Percentiles rank a stretch among this genome's conserved stretches.
Evolutionary conservation across 2,329 filamentous ascomycete species (phyloP).

Genomic region (Verticillium longisporum): DNA sequence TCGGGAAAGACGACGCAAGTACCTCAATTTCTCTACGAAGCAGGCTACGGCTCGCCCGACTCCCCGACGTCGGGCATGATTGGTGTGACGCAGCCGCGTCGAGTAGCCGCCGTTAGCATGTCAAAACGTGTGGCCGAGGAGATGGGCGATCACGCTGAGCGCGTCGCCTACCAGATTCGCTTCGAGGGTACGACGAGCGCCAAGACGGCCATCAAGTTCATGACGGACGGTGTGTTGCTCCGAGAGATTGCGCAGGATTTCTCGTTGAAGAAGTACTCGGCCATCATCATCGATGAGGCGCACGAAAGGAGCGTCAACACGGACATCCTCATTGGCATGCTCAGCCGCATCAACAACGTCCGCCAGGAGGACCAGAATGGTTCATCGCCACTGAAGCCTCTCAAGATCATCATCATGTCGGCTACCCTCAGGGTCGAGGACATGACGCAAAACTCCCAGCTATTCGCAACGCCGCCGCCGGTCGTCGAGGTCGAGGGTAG

Average conservation of each 20-base stretch:
- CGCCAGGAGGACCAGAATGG: constrained; percentile 68
- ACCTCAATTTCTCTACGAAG: constrained; percentile 91
- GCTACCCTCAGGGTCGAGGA: constrained; percentile 88
- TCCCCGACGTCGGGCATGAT: constrained; percentile 87
- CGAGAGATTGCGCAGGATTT: constrained; percentile 90
- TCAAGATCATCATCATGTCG: constrained; percentile 98
- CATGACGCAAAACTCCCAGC: constrained; percentile 72
- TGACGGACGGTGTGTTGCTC: constrained; percentile 95
- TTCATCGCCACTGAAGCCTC: constrained; percentile 59
- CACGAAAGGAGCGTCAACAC: constrained; percentile 97
- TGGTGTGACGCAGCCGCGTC: constrained; percentile 86
- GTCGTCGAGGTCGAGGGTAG: constrained; percentile 86
- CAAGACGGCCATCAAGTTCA: constrained; percentile 92
- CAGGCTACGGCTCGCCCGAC: constrained; percentile 74
- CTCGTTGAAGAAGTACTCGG: constrained; percentile 80
- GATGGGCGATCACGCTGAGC: constrained; percentile 66
- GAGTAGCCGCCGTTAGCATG: constrained; percentile 96
- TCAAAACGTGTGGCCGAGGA: constrained; percentile 86
- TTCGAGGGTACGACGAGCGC: constrained; percentile 79
- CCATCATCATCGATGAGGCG: constrained; percentile 91
- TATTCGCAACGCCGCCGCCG: constrained; percentile 75
- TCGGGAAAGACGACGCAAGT: constrained; percentile 97
- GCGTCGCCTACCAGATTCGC: constrained; percentile 88
- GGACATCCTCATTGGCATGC: constrained; percentile 95
- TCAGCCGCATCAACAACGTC: constrained; percentile 84